phyloP scores from a whole-genome alignment of 2,329 filamentous ascomycete genomes.

The Teratosphaeria gauchensis region DNA sequence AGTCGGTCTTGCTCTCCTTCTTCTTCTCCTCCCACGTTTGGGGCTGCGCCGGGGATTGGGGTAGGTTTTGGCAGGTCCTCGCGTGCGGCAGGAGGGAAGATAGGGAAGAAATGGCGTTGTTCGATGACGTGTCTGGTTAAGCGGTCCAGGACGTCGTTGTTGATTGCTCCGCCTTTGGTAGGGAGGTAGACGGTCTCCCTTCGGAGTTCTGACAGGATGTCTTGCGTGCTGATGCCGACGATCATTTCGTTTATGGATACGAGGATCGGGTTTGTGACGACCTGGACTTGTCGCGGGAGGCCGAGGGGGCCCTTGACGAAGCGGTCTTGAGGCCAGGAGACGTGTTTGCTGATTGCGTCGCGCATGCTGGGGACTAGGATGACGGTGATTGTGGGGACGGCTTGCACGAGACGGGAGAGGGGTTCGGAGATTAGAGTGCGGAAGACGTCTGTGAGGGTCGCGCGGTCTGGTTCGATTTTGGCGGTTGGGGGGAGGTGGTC shows the following conservation, averaged over 20 bases:
- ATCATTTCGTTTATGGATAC: constrained; percentile 80
- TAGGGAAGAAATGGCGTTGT: constrained; percentile 81
- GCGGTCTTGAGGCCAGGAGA: constrained; percentile 74
- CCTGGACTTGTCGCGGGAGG: constrained; percentile 63
- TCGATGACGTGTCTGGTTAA: constrained; percentile 70
- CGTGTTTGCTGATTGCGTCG: constrained; percentile 70
- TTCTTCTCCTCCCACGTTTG: constrained; percentile 28
- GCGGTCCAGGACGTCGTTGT: constrained; percentile 54
- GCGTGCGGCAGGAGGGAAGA: constrained; percentile 72
- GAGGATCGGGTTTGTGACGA: constrained; percentile 86
- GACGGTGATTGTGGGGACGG: constrained; percentile 71
- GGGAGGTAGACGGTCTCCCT: constrained; percentile 55
- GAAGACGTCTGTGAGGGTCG: constrained; percentile 76
- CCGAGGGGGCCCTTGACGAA: constrained; percentile 63
- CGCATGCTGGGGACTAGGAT: constrained; percentile 75
- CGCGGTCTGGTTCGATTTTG: constrained; percentile 52
- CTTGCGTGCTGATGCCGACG: constrained; percentile 72
- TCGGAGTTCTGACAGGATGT: constrained; percentile 66
- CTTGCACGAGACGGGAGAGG: constrained; percentile 58
- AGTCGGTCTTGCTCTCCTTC: too few relatives aligned
- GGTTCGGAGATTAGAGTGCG: constrained; percentile 66
- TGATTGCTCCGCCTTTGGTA: constrained; percentile 52
- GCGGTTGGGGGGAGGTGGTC: constrained; percentile 33
- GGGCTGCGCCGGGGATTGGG: constrained; percentile 32
- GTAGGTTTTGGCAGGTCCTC: constrained; percentile 51